Evolutionary conservation across 352 stramenopile genomes (phyloP).

Genomic region (Pythium myriotylum): DNA sequence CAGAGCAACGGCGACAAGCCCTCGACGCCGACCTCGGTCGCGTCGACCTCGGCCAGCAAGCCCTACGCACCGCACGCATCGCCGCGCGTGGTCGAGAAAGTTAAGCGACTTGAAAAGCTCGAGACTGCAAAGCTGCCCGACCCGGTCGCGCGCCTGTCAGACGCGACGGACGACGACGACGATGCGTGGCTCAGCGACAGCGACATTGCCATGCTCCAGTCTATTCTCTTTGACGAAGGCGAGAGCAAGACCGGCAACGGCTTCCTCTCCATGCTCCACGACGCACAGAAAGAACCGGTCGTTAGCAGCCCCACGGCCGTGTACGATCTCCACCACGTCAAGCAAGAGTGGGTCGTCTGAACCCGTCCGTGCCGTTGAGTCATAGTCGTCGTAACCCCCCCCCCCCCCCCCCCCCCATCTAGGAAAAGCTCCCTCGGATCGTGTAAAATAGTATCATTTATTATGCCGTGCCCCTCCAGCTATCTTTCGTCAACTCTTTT

Average conservation of each 20-base stretch:
- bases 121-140: constrained; percentile 8
- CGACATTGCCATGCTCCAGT: constrained; percentile 22
- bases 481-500: too few species aligned
- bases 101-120: constrained; percentile 2
- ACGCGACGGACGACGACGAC: constrained; percentile 3
- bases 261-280: constrained; percentile 11
- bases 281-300: constrained; percentile 6
- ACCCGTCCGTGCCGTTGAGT: neutral
- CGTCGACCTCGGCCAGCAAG: constrained; percentile 1
- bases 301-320: constrained; percentile 18
- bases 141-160: constrained; percentile 10
- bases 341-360: constrained; percentile 22
- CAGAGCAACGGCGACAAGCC: constrained; percentile 2
- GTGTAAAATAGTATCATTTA: neutral
- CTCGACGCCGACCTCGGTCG: neutral
- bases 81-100: constrained; percentile 14
- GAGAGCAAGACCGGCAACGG: constrained; percentile 4
- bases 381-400: too few species aligned
- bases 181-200: constrained; percentile 21
- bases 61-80: constrained; percentile 14
- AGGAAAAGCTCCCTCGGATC: too few species aligned
- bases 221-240: constrained; percentile 21
- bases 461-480: neutral
- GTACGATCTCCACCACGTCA: constrained; percentile 13
- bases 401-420: too few species aligned